Evolutionary conservation across 2,329 filamentous ascomycete species (phyloP).

Genomic region (Phaeosphaeria sp.): DNA sequence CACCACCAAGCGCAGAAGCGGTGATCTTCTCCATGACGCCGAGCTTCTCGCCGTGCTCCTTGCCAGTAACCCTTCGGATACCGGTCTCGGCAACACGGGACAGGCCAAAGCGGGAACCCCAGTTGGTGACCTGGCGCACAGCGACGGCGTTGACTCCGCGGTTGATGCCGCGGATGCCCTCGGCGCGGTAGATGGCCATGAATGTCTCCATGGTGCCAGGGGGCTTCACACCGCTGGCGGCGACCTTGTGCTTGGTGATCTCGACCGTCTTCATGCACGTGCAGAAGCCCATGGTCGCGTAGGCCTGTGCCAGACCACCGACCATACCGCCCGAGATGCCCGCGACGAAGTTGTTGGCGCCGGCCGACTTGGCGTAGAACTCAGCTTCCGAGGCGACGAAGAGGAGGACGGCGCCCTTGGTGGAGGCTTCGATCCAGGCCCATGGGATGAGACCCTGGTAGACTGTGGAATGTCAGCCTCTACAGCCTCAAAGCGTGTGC

Average conservation of each 20-base stretch:
- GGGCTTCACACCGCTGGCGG: slow-evolving; percentile 80
- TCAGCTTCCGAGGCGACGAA: slow-evolving; percentile 99
- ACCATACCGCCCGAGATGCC: slow-evolving; percentile 92
- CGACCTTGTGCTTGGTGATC: slow-evolving; percentile 98
- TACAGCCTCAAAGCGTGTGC: background rate
- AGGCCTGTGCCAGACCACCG: slow-evolving; percentile 95
- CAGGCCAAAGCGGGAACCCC: slow-evolving; percentile 95
- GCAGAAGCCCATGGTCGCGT: slow-evolving; percentile 99
- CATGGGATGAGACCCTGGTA: slow-evolving; percentile 97
- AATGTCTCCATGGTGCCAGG: slow-evolving; percentile 94
- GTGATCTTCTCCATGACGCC: slow-evolving; percentile 84
- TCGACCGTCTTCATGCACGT: slow-evolving; percentile 99
- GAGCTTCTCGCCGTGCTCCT: slow-evolving; percentile 81
- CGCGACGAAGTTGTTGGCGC: slow-evolving; percentile 83
- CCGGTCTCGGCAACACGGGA: slow-evolving; percentile 88
- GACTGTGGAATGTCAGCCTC: slow-evolving; percentile 64
- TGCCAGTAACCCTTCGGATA: slow-evolving; percentile 79
- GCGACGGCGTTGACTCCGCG: slow-evolving; percentile 98
- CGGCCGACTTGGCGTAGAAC: slow-evolving; percentile 84
- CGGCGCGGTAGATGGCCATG: slow-evolving; percentile 93
- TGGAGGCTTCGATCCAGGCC: slow-evolving; percentile 99
- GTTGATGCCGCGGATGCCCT: slow-evolving; percentile 96
- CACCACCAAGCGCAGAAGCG: slow-evolving; percentile 87
- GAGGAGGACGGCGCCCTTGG: slow-evolving; percentile 97
- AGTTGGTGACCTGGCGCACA: slow-evolving; percentile 99